These are phyloP conservation scores for Novymonas esmeraldas DNA, from an alignment of 208 protist genomes.

Conservation along the genomic window DNA sequence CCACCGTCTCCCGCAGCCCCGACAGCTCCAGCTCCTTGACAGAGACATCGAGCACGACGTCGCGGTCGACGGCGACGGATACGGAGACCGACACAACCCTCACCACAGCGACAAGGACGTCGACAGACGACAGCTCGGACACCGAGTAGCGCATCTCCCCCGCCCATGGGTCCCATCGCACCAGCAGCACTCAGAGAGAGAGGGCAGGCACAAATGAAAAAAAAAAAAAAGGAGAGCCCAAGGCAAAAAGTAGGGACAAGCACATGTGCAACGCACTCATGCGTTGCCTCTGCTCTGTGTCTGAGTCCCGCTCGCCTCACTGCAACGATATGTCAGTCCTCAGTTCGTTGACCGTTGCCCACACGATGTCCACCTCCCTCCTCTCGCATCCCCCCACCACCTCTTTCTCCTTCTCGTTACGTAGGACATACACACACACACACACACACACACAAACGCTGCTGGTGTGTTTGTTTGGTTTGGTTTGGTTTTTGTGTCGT, in stretches of 20 bases:
- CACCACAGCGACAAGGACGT: not conserved
- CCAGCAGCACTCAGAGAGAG: too few relatives aligned
- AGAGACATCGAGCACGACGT: too few relatives aligned
- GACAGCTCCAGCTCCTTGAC: slow-evolving; percentile 1
- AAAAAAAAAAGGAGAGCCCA: not conserved
- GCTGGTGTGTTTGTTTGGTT: too few relatives aligned
- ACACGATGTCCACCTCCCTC: not conserved
- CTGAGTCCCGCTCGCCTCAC: too few relatives aligned
- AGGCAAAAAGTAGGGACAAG: too few relatives aligned
- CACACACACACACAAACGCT: too few relatives aligned
- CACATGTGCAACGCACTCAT: too few relatives aligned
- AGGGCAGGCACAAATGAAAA: not conserved
- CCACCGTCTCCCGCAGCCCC: not conserved
- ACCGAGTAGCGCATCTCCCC: not conserved
- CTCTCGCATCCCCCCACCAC: not conserved
- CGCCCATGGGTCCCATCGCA: too few relatives aligned
- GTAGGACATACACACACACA: not conserved
- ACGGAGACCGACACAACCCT: not conserved
- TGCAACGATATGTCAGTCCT: too few relatives aligned
- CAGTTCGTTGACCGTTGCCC: too few relatives aligned
- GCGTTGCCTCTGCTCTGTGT: too few relatives aligned
- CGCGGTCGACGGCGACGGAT: not conserved
- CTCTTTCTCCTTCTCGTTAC: not conserved
- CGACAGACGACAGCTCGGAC: slow-evolving; percentile 2
- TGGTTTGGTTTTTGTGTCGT: too few relatives aligned